phyloP scores from a whole-genome alignment of 2,329 filamentous ascomycete genomes.

The Juglanconis sp. region DNA sequence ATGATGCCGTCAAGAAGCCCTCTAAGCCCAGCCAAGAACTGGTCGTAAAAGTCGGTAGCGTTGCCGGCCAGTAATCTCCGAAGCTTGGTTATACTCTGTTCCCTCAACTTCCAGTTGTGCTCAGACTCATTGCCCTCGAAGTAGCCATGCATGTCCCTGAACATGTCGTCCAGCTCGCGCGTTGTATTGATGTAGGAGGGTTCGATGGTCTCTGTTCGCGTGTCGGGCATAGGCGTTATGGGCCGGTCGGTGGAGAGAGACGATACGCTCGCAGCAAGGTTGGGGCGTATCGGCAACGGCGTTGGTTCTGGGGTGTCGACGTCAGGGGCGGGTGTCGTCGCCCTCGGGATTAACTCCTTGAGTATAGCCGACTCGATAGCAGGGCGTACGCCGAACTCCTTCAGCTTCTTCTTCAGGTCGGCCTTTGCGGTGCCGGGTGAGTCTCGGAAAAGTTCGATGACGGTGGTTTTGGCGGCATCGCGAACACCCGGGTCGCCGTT shows the following conservation, averaged over 20 bases:
- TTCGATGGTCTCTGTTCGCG: conserved; percentile 67
- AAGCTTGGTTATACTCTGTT: conserved; percentile 74
- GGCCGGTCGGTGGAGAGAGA: conserved; percentile 55
- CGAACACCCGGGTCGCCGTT: conserved; percentile 86
- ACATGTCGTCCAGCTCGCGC: conserved; percentile 82
- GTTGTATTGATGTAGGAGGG: conserved; percentile 80
- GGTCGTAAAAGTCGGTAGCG: conserved; percentile 69
- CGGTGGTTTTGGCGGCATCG: conserved; percentile 75
- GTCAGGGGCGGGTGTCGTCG: conserved; percentile 15
- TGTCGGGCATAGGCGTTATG: conserved; percentile 60
- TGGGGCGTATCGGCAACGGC: conserved; percentile 38
- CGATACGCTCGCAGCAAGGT: conserved; percentile 51
- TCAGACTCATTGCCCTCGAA: conserved; percentile 91
- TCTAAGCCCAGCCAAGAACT: conserved; percentile 70
- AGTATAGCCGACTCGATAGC: conserved; percentile 82
- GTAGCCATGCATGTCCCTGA: conserved; percentile 73
- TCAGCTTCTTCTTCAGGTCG: conserved; percentile 82
- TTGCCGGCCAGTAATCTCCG: conserved; percentile 81
- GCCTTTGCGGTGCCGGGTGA: conserved; percentile 81
- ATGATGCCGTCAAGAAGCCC: conserved; percentile 80
- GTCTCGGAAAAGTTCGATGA: conserved; percentile 82
- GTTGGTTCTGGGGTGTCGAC: conserved; percentile 6
- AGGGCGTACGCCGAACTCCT: conserved; percentile 78
- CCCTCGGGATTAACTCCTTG: conserved; percentile 62
- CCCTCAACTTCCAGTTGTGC: conserved; percentile 84